Percentiles rank a stretch among this genome's conserved stretches.
phyloP scores from a whole-genome alignment of 768 basidiomycete species.

The Lentinus brumalis region DNA sequence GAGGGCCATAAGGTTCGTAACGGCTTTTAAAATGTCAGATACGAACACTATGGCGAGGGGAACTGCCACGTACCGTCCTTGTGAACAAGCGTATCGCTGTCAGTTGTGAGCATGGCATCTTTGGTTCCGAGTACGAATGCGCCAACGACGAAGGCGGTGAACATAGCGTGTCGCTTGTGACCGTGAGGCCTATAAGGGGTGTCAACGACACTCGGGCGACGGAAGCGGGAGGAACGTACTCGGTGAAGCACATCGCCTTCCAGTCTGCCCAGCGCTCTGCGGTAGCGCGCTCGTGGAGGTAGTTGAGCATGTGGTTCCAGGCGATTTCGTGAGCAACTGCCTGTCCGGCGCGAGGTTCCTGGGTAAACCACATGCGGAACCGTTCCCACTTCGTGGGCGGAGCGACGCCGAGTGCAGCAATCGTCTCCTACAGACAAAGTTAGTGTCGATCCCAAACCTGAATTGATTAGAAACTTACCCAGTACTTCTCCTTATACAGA shows the following conservation, averaged over 20 bases:
- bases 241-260: constrained; percentile 25
- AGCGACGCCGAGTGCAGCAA: too few relatives aligned
- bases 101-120: constrained; percentile 26
- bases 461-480: neutral
- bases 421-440: too few relatives aligned
- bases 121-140: constrained; percentile 24
- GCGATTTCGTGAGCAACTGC: constrained; percentile 19
- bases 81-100: constrained; percentile 24
- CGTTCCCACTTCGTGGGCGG: too few relatives aligned
- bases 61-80: too few relatives aligned
- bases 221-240: constrained; percentile 6
- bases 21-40: neutral
- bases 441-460: too few relatives aligned
- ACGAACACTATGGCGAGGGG: neutral
- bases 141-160: constrained; percentile 25
- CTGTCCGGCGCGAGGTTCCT: constrained; percentile 13
- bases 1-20: constrained; percentile 20
- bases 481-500: constrained; percentile 23
- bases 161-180: constrained; percentile 28
- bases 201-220: neutral
- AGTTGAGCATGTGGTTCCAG: constrained; percentile 17
- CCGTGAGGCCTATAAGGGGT: constrained; percentile 17
- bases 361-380: constrained; percentile 9
- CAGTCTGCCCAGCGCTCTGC: constrained; percentile 15
- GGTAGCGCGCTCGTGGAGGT: constrained; percentile 13